phyloP scores from a whole-genome alignment of 768 basidiomycete genomes.

The Leccinellum luteum region DNA sequence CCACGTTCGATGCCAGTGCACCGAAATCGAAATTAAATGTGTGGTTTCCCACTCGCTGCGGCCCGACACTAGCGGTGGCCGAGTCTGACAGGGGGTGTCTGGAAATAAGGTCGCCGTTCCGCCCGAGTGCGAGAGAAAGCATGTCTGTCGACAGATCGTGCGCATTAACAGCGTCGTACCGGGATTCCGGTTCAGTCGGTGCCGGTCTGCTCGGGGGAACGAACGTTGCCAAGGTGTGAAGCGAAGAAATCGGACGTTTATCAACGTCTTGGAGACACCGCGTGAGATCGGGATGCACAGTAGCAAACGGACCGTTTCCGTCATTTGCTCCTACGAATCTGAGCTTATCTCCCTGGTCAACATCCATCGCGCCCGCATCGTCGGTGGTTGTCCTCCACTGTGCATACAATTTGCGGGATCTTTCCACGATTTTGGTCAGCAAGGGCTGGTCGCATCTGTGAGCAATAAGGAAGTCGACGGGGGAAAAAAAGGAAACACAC shows the following conservation, averaged over 20 bases:
- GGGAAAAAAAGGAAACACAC: slow-evolving; percentile 34
- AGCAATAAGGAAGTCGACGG: slow-evolving; percentile 5
- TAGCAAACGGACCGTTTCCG: slow-evolving; percentile 16
- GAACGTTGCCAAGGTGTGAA: slow-evolving; percentile 26
- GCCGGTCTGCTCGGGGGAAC: slow-evolving; percentile 15
- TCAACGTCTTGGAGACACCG: slow-evolving; percentile 27
- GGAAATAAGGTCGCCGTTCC: slow-evolving; percentile 24
- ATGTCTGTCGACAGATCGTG: slow-evolving; percentile 34
- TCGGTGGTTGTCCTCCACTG: slow-evolving; percentile 35
- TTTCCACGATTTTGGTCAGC: slow-evolving; percentile 53
- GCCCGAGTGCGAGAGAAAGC: slow-evolving; percentile 31
- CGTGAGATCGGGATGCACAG: slow-evolving; percentile 24
- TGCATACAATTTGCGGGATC: slow-evolving; percentile 45
- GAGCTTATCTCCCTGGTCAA: slow-evolving; percentile 17
- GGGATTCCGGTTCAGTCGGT: slow-evolving; percentile 16
- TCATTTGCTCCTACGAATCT: not conserved
- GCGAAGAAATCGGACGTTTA: slow-evolving; percentile 13
- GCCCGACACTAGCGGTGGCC: slow-evolving; percentile 20
- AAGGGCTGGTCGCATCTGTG: slow-evolving; percentile 40
- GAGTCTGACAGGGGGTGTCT: slow-evolving; percentile 19
- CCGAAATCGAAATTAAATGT: slow-evolving; percentile 64
- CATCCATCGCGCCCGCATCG: slow-evolving; percentile 24
- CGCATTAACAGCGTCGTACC: slow-evolving; percentile 16
- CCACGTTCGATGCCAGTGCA: slow-evolving; percentile 51
- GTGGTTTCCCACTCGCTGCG: slow-evolving; percentile 48